Evolutionary conservation across 2,329 filamentous ascomycete species (phyloP), one percentile per base, ranked within the genome.

Genomic region (Fusarium tjaetaba): DNA sequence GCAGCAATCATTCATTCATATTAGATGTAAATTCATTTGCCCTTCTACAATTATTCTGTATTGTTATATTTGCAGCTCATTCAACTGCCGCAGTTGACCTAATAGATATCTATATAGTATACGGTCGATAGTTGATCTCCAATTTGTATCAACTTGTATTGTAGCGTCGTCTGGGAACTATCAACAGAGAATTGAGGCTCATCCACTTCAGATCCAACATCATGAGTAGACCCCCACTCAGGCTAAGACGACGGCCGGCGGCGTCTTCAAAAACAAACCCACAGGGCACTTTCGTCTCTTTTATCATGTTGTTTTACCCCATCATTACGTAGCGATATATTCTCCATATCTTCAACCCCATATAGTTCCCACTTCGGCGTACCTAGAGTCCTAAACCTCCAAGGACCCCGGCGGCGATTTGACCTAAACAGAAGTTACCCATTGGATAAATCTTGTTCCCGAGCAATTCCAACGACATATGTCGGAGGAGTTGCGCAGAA

Each of bases 311-410:
- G 51, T 71, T 68, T 76, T 65, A 65, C 70, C 66, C 72, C 70
- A 75, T 76, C 66, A 75, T 75, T 73, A 76, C 70, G 74, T 76
- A 76, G 65, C 57, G 45, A 42, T 51, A 57, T 63, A 26, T 68
- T 41, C 58, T 63, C 61, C 36, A 28, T 61, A 49, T 69, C 28
- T 41, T 20, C 28, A 45, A 34, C 53, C 59, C 69, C 53, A 62
- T 55, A 49, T 26, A 15, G 39, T 60, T 49, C 41, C 51, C 59
- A 63, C 59, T 45, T 48, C 56, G 56, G 42, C 61, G 32, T 48
- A 53, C 34, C 46, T 46, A 20, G 7, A 22, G 38, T 26, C 20
- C 24, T 22, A 42, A 52, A n/a, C 51, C 41, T 38, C 34, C 20
- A 22, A 52, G 11, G 43, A 26, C 22, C 56, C 34, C 18, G 15